A percentile compares a stretch with the other conserved stretches of the same genome.
These are phyloP conservation scores for Dryas alaskensis DNA, from an alignment of 306 rosid genomes.

Conservation along the genomic window DNA sequence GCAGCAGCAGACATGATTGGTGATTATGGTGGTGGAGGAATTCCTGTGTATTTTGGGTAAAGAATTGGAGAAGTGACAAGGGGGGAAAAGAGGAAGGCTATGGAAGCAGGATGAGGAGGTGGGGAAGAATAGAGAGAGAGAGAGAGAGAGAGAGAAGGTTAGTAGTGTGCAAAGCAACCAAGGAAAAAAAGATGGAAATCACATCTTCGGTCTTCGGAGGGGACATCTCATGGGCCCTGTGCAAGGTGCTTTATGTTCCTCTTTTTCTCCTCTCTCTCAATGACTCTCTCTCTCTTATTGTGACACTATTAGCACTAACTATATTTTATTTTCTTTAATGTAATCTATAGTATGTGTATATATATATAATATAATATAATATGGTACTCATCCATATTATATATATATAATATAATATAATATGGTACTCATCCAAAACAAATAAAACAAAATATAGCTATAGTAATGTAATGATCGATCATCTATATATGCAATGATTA, in stretches of 20 bases:
- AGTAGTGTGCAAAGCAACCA: constrained; percentile 28
- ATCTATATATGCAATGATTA: constrained; percentile 43
- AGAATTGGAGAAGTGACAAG: constrained; percentile 17
- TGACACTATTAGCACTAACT: constrained; percentile 32
- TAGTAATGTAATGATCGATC: constrained; percentile 17
- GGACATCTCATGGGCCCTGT: constrained; percentile 77
- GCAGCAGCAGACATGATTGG: constrained; percentile 40
- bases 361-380: not conserved
- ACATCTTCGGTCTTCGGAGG: constrained; percentile 71
- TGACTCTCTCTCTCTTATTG: constrained; percentile 16
- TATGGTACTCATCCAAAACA: constrained; percentile 9
- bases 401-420: not conserved
- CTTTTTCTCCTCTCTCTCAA: constrained; percentile 14
- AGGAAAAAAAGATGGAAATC: constrained; percentile 69
- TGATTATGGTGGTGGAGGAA: constrained; percentile 13
- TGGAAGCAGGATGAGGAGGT: not conserved
- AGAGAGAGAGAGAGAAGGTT: constrained; percentile 34
- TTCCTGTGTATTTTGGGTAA: constrained; percentile 25
- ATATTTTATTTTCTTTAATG: constrained; percentile 11
- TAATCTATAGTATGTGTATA: not conserved
- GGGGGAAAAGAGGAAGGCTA: not conserved
- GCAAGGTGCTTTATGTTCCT: constrained; percentile 54
- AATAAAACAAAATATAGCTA: constrained; percentile 2
- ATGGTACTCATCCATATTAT: constrained; percentile 1
- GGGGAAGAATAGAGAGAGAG: not conserved